Evolutionary conservation across 495 filamentous ascomycete genomes (phyloP).

Genomic region (Neurospora sp.): DNA sequence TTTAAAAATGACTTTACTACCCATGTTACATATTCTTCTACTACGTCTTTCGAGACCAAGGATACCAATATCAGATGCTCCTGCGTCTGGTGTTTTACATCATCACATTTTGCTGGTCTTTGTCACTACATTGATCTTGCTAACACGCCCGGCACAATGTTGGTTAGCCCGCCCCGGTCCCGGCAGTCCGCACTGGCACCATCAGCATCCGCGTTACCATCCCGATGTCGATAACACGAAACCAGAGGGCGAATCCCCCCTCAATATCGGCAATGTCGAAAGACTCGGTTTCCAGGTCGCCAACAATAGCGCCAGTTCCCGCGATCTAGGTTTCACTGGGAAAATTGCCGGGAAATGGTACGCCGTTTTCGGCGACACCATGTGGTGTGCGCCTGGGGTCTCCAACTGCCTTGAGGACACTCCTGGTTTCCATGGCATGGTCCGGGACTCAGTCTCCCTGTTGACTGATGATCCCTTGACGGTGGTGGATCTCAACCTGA

Average conservation of each 20-base stretch:
- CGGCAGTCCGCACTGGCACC: not conserved
- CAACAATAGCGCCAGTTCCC: conserved; percentile 26
- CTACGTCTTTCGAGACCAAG: not conserved
- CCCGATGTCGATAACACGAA: conserved; percentile 21
- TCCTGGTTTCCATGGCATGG: conserved; percentile 27
- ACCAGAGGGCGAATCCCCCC: conserved; percentile 21
- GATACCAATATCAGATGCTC: not conserved
- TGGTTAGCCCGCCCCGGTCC: not conserved
- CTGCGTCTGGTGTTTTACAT: not conserved
- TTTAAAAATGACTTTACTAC: not conserved
- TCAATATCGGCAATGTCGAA: conserved; percentile 9
- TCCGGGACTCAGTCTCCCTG: conserved; percentile 20
- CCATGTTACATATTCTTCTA: not conserved
- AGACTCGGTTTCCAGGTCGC: conserved; percentile 26
- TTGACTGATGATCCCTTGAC: conserved; percentile 22
- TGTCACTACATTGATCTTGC: not conserved
- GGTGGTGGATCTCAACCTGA: conserved; percentile 21
- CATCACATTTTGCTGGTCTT: not conserved
- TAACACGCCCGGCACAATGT: not conserved
- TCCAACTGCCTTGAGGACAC: conserved; percentile 14
- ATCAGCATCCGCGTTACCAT: not conserved
- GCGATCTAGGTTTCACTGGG: conserved; percentile 33
- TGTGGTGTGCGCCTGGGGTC: conserved; percentile 24
- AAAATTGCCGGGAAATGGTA: conserved; percentile 27
- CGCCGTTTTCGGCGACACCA: conserved; percentile 26